Evolutionary conservation across 768 basidiomycete species (phyloP), one percentile per base, ranked within the genome.

Genomic region (Kwoniella sp.): DNA sequence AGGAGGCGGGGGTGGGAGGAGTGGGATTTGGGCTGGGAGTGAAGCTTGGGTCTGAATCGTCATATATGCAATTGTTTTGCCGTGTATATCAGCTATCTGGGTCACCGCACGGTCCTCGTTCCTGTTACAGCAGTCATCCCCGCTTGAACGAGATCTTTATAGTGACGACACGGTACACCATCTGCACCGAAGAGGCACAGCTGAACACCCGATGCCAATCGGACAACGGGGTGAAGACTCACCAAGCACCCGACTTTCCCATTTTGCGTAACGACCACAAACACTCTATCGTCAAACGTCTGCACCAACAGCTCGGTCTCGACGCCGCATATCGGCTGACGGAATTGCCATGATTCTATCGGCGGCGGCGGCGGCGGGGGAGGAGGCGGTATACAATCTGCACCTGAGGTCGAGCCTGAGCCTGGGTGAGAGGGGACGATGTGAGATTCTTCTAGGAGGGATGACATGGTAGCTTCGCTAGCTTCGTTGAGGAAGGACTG

Each of bases 211-310:
- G n/a, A n/a, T n/a, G n/a, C n/a, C n/a, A n/a, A n/a, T n/a, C n/a
- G 20, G 38, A 41, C 20, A 23, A n/a, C n/a, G n/a, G n/a, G n/a
- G n/a, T n/a, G n/a, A n/a, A n/a, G n/a, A 66, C 82, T 79, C 76
- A 95, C 93, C 82, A 98, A 77, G 75, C 85, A 87, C 61, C 94
- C 94, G 13, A 95, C 89, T 86, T 93, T 94, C 41, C 91, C 90
- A 66, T 92, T 78, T 80, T 98, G 94, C 0, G 92, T 93, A 58
- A 97, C 84, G 25, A 96, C 83, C n/a, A 96, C 88, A 22, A 98
- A 83, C 13, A 87, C 83, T 26, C 92, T 85, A 81, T 97, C 94
- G 58, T 86, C 85, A 77, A 87, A 98, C 0, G 83, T 82, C 73
- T 96, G 92, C 7, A 94, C 77, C 51, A 93, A 70, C 17, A 96